Percentiles rank a stretch among this genome's conserved stretches.
Evolutionary conservation across 2,329 filamentous ascomycete species (phyloP).

Genomic region (Microcyclospora pomicola): DNA sequence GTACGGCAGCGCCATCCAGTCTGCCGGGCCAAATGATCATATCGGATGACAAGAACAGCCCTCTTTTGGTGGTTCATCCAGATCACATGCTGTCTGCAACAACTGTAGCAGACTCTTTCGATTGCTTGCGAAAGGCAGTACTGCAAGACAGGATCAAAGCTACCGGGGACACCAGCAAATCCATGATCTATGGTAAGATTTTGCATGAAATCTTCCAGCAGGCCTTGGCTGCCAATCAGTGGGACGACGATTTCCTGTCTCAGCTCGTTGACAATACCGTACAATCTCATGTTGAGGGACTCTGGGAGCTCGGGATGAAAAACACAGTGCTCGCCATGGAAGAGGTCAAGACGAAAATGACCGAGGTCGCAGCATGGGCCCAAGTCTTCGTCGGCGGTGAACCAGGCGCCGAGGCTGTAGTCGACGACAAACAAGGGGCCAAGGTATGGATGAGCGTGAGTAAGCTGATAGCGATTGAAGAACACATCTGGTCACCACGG

Average conservation of each 20-base stretch:
- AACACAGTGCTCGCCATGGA: constrained; percentile 58
- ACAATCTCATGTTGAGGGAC: constrained; percentile 69
- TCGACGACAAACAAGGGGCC: constrained; percentile 65
- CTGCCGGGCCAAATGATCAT: constrained; percentile 59
- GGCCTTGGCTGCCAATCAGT: constrained; percentile 68
- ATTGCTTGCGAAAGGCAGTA: constrained; percentile 78
- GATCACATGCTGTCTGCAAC: constrained; percentile 93
- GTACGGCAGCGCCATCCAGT: constrained; percentile 4
- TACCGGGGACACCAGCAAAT: constrained; percentile 62
- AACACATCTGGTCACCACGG: constrained; percentile 96
- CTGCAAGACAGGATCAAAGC: constrained; percentile 91
- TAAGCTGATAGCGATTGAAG: constrained; percentile 90
- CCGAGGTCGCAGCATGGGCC: constrained; percentile 72
- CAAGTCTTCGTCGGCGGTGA: constrained; percentile 59
- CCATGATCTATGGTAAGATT: constrained; percentile 83
- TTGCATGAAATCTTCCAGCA: constrained; percentile 93
- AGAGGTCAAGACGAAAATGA: constrained; percentile 71
- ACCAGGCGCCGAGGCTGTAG: constrained; percentile 58
- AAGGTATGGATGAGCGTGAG: constrained; percentile 72
- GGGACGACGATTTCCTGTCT: constrained; percentile 56
- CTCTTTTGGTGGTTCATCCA: constrained; percentile 77
- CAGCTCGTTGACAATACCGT: constrained; percentile 54
- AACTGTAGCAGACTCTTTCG: constrained; percentile 91
- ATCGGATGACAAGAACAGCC: constrained; percentile 50
- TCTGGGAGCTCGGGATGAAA: constrained; percentile 69